phyloP scores from a whole-genome alignment of 805 yeast species.

The Hanseniaspora nectarophila region DNA sequence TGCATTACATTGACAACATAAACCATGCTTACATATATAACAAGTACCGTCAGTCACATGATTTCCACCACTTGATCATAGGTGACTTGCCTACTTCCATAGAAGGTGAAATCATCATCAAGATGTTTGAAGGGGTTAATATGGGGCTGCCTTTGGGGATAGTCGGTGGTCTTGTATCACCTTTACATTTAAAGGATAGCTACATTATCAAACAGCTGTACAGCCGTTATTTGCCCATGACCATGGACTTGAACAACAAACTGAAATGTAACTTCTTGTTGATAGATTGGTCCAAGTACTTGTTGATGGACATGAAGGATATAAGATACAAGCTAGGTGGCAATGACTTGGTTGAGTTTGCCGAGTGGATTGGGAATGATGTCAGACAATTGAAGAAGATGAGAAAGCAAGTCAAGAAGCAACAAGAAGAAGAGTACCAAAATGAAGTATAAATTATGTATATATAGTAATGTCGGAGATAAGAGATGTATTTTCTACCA shows the following conservation, averaged over 20 bases:
- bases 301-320: slow-evolving; percentile 61
- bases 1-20: slow-evolving; percentile 75
- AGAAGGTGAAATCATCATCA: slow-evolving; percentile 94
- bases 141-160: slow-evolving; percentile 94
- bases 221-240: slow-evolving; percentile 30
- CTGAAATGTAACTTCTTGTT: slow-evolving; percentile 52
- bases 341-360: not conserved
- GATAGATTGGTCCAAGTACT: slow-evolving; percentile 79
- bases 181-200: slow-evolving; percentile 60
- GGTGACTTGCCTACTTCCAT: slow-evolving; percentile 80
- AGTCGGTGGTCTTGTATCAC: slow-evolving; percentile 80
- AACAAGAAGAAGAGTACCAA: not conserved
- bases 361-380: slow-evolving; percentile 45
- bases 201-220: slow-evolving; percentile 54
- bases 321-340: slow-evolving; percentile 54
- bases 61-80: slow-evolving; percentile 76
- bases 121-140: slow-evolving; percentile 83
- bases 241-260: slow-evolving; percentile 78
- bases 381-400: slow-evolving; percentile 47
- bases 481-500: too few relatives aligned
- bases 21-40: slow-evolving; percentile 88
- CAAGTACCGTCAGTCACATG: slow-evolving; percentile 92
- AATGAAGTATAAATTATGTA: not conserved
- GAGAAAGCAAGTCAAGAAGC: slow-evolving; percentile 21
- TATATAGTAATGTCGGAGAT: not conserved